Percentiles rank a stretch among this genome's conserved stretches.
Conservation (phyloP, 148 eudicot species). For the Rhododendron ferrugineum region DNA sequence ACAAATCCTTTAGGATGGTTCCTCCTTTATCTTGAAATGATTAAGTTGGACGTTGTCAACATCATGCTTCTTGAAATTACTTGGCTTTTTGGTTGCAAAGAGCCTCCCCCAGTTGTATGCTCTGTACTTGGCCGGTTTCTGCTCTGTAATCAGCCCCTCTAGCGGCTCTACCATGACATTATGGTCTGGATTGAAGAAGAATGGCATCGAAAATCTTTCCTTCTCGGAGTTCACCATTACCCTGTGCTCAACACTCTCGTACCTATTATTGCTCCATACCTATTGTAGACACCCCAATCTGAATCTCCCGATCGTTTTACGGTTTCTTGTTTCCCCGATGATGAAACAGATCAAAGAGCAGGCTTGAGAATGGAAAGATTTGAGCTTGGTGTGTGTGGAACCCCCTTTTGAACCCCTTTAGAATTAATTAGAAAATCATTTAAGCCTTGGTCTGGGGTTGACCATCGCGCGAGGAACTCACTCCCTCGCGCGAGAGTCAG, state of each 20-base stretch:
- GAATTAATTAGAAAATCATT: too few relatives aligned
- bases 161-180: slow-evolving; percentile 46
- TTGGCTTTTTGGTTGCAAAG: slow-evolving; percentile 32
- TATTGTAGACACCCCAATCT: too few relatives aligned
- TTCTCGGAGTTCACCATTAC: slow-evolving; percentile 44
- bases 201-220: slow-evolving; percentile 53
- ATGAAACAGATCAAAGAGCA: too few relatives aligned
- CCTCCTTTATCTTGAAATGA: slow-evolving; percentile 27
- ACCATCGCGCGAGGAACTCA: too few relatives aligned
- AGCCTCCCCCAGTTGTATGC: slow-evolving; percentile 52
- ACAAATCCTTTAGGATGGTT: background rate
- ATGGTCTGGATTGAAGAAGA: slow-evolving; percentile 47
- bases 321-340: too few relatives aligned
- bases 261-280: slow-evolving; percentile 71
- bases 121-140: slow-evolving; percentile 42
- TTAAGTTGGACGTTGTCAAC: slow-evolving; percentile 54
- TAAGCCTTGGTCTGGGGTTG: too few relatives aligned
- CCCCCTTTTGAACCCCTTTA: too few relatives aligned
- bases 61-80: slow-evolving; percentile 59
- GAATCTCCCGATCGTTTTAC: too few relatives aligned
- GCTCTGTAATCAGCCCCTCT: slow-evolving; percentile 34
- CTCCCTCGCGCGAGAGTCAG: too few relatives aligned
- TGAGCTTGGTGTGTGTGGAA: too few relatives aligned
- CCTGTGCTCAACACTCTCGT: slow-evolving; percentile 64
- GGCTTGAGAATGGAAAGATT: too few relatives aligned